Evolutionary conservation across 2,329 filamentous ascomycete genomes (phyloP).

Genomic region (Rhinocladiella similis): DNA sequence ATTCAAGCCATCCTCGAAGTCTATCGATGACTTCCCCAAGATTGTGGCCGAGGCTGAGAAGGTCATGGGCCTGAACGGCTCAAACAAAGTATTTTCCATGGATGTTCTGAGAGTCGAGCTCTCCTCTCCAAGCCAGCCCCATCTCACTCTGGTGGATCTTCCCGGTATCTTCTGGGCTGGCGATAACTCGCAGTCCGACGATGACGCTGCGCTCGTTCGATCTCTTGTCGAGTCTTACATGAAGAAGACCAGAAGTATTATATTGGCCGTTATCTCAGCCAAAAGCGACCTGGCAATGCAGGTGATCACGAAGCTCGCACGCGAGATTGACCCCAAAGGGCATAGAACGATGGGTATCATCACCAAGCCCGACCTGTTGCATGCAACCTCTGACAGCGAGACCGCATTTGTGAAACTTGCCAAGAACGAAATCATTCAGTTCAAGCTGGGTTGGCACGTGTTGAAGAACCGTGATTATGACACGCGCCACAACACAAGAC

Average conservation of each 20-base stretch:
- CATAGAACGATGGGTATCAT: conserved; percentile 40
- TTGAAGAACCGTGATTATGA: conserved; percentile 48
- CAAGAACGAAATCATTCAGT: conserved; percentile 32
- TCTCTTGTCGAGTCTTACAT: conserved; percentile 55
- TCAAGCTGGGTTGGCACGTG: conserved; percentile 53
- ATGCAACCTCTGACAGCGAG: conserved; percentile 33
- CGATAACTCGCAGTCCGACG: conserved; percentile 54
- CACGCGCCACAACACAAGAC: conserved; percentile 10
- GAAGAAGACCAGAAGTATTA: conserved; percentile 57
- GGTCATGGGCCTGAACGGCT: conserved; percentile 49
- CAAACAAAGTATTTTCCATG: conserved; percentile 41
- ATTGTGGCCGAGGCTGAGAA: conserved; percentile 56
- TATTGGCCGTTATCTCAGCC: conserved; percentile 56
- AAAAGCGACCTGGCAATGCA: conserved; percentile 58
- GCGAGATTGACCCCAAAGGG: conserved; percentile 34
- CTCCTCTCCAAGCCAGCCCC: conserved; percentile 58
- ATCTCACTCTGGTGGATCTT: conserved; percentile 63
- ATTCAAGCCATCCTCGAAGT: conserved; percentile 16
- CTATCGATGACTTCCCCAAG: conserved; percentile 44
- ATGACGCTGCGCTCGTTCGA: conserved; percentile 56
- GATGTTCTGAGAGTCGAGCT: conserved; percentile 62
- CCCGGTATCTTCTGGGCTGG: conserved; percentile 59
- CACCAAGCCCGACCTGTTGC: conserved; percentile 38
- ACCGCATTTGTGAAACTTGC: conserved; percentile 28
- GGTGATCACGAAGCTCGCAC: conserved; percentile 52